phyloP scores from a whole-genome alignment of 2,329 filamentous ascomycete species.

The Hawksworthiomyces lignivorus region DNA sequence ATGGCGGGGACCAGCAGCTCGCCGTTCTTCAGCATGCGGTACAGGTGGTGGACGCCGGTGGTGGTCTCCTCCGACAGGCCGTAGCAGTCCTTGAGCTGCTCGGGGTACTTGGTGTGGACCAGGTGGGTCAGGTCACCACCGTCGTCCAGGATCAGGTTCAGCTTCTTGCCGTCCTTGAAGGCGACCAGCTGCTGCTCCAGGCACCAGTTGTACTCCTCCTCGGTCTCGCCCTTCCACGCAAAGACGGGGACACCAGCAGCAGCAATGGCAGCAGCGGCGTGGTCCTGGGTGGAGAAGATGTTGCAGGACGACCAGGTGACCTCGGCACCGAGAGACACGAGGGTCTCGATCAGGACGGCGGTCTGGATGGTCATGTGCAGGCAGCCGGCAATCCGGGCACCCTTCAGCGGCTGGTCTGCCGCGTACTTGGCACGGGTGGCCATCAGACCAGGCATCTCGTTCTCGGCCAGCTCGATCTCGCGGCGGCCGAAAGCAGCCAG shows the following conservation, averaged over 20 bases:
- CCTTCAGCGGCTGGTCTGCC: conserved; percentile 83
- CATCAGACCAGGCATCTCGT: conserved; percentile 98
- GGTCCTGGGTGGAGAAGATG: conserved; percentile 99
- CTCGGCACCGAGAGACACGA: conserved; percentile 89
- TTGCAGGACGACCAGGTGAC: conserved; percentile 99
- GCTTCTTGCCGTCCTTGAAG: conserved; percentile 93
- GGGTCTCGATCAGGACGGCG: conserved; percentile 97
- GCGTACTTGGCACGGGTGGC: conserved; percentile 88
- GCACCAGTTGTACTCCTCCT: conserved; percentile 99
- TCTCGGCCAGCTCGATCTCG: conserved; percentile 96
- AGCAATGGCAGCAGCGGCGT: conserved; percentile 95
- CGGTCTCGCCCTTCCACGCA: conserved; percentile 81
- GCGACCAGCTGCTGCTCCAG: conserved; percentile 94
- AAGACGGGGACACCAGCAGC: conserved; percentile 84
- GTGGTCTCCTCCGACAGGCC: conserved; percentile 99
- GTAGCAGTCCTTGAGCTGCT: conserved; percentile 97
- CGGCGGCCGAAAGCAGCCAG: conserved; percentile 97
- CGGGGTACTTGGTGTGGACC: conserved; percentile 96
- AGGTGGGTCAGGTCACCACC: conserved; percentile 95
- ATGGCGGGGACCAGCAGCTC: conserved; percentile 88
- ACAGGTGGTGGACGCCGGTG: conserved; percentile 98
- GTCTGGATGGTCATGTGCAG: conserved; percentile 99
- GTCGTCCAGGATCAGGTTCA: conserved; percentile 99
- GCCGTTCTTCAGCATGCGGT: conserved; percentile 91
- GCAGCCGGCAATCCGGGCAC: conserved; percentile 94